Evolutionary conservation across 805 yeast species (phyloP), one percentile per base, ranked within the genome.

Genomic region (Kodamaea lidongshanica): DNA sequence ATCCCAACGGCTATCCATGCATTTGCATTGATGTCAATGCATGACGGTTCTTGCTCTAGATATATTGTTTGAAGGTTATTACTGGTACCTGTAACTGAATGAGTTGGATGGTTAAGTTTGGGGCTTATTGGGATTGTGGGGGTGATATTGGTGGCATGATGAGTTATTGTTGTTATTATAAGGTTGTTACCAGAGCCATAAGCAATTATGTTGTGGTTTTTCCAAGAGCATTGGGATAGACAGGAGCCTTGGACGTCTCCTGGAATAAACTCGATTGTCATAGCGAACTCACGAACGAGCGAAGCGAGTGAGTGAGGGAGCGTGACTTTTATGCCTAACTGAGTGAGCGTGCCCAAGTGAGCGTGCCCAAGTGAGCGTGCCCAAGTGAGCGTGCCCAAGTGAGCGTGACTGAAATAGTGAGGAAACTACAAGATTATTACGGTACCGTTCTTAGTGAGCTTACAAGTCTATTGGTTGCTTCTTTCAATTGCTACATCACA

Each of bases 151-250:
- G 14, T n/a, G n/a, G n/a, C n/a, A n/a, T n/a, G n/a, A n/a, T 14
- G 25, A 13, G 39, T 33, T 11, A 33, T 39, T 8, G 54, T 38
- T 14, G 50, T 42, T 30, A 64, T 68, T 19, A 89, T 81, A 41
- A 89, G 62, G 50, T 85, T 86, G 56, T 86, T 86, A 1, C 95
- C 96, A 1, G 96, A 84, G 35, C 87, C 82, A 51, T 89, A 89
- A 1, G 76, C 77, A 19, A 82, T 56, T 2, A 86, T 54, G 30
- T 74, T 70, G 36, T 73, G 74, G 7, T 65, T 64, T 33, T 74
- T 74, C 95, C 95, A 86, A 21, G 60, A 56, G 1, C 85, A 61
- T 40, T 71, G 72, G 9, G 61, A 64, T 1, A 72, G 50, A 17
- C 27, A 12, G 18, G 31, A 17, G 25, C 62, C 54, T 50, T 79